Evolutionary conservation across 371 early-diverging fungal genomes (phyloP), one percentile per base, ranked within the genome.

Genomic region (Mortierella sp.): DNA sequence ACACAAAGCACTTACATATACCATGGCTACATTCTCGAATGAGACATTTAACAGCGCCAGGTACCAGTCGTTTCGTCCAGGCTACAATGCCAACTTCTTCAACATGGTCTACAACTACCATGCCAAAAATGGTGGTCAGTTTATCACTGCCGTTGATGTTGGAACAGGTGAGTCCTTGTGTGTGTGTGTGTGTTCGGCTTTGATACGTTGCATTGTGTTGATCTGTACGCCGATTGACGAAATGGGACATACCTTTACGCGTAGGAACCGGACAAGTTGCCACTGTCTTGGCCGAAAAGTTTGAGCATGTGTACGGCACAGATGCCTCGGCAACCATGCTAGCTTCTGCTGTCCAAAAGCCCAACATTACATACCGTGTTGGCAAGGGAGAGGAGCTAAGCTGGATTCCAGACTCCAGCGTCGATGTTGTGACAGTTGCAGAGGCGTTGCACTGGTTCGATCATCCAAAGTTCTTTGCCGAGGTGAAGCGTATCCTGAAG

Each of bases 361-460:
- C 78, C 49, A 88, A 87, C 45, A 79, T 91, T 37, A 51, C 71
- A 1, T 91, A 90, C 57, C 71, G 71, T 40, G 68, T 79, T 6
- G 80, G 83, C 7, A 53, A 67, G 8, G 88, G 82, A 0, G 88
- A 89, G 53, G 71, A 82, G 22, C 63, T 87, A 12, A 65, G 71
- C 1, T 66, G 59, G 19, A 60, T 78, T 29, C 40, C 71, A 1
- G 43, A 50, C 27, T 66, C 79, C 3, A 59, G 60, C 44, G 74
- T 88, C 13, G 91, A 91, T 61, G 48, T 90, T 57, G 45, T 91
- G n/a, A 86, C 89, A 0, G 81, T 85, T 2, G 87, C 84, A 19
- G 83, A 86, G 47, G 88, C 88, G 1, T 82, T 86, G 53, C 90
- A 90, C 58, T 92, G 91, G 90, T 87, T 92, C 56, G 80, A 89